Percentiles rank a stretch among this genome's conserved stretches.
phyloP scores from a whole-genome alignment of 1,284 basidiomycete species.

The Moesziomyces aphidis region DNA sequence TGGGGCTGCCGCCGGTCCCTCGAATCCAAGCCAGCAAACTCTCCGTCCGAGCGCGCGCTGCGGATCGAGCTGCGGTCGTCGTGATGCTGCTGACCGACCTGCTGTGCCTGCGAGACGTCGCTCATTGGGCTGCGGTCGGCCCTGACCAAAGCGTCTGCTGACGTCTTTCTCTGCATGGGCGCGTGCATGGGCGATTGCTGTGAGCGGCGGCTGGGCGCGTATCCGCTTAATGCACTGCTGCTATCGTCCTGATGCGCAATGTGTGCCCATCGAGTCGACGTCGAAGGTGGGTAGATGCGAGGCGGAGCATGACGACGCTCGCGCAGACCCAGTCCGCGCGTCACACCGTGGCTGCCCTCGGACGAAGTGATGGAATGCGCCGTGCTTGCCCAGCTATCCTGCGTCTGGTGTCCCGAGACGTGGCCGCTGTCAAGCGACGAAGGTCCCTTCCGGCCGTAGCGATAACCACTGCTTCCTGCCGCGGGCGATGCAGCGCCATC shows the following conservation, averaged over 20 bases:
- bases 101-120: constrained; percentile 12
- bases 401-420: constrained; percentile 20
- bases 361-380: constrained; percentile 31
- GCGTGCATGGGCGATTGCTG: constrained; percentile 17
- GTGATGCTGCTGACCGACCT: not conserved
- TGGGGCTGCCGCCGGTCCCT: not conserved
- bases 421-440: constrained; percentile 25
- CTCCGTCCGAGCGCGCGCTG: constrained; percentile 11
- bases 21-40: not conserved
- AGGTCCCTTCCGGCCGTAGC: constrained; percentile 5
- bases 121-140: constrained; percentile 32
- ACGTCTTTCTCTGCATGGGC: constrained; percentile 27
- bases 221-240: constrained; percentile 4
- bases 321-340: constrained; percentile 33
- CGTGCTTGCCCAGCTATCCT: constrained; percentile 40
- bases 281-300: constrained; percentile 55
- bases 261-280: constrained; percentile 35
- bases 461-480: not conserved
- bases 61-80: constrained; percentile 6
- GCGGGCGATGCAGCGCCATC: constrained; percentile 14
- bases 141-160: constrained; percentile 29
- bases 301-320: constrained; percentile 55
- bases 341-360: constrained; percentile 21
- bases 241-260: constrained; percentile 27
- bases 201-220: constrained; percentile 9